Conservation (phyloP, 805 yeast species). For the Candida hispaniensis region DNA sequence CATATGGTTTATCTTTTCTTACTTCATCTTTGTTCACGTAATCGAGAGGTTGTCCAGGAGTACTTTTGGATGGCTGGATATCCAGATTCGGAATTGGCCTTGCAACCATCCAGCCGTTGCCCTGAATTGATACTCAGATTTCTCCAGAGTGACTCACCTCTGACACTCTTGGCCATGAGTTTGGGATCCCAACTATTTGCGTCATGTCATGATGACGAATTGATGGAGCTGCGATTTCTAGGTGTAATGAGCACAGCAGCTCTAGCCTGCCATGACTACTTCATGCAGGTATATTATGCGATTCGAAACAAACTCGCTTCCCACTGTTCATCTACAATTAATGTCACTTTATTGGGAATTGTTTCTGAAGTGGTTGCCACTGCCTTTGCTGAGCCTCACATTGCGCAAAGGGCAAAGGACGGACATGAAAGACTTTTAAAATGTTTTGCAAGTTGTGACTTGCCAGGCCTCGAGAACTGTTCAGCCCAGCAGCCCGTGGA, state of each 20-base stretch:
- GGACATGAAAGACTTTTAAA: slow-evolving; percentile 5
- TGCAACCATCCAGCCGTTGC: slow-evolving; percentile 16
- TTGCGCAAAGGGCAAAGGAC: slow-evolving; percentile 5
- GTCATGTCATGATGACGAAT: slow-evolving; percentile 19
- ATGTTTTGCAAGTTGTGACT: too few species aligned
- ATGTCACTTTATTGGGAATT: slow-evolving; percentile 5
- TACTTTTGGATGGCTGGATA: slow-evolving; percentile 25
- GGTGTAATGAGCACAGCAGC: slow-evolving; percentile 18
- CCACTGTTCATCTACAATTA: slow-evolving; percentile 8
- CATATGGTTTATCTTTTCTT: slow-evolving; percentile 23
- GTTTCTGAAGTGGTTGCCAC: slow-evolving; percentile 11
- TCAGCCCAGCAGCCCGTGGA: too few species aligned
- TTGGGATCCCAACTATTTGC: slow-evolving; percentile 23
- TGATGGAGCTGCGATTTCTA: slow-evolving; percentile 20
- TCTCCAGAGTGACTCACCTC: slow-evolving; percentile 17
- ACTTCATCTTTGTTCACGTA: slow-evolving; percentile 22
- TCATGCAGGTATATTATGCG: slow-evolving; percentile 12
- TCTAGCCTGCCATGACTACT: slow-evolving; percentile 1
- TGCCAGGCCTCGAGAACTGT: too few species aligned
- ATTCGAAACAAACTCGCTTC: slow-evolving; percentile 11
- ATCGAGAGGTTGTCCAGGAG: slow-evolving; percentile 21
- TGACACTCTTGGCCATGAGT: slow-evolving; percentile 21
- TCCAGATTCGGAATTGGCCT: slow-evolving; percentile 19
- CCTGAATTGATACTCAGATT: slow-evolving; percentile 21
- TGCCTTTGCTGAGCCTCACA: slow-evolving; percentile 8